Base-by-base conservation (phyloP, 2,329 filamentous ascomycete species). In the Aureobasidium sp. region DNA sequence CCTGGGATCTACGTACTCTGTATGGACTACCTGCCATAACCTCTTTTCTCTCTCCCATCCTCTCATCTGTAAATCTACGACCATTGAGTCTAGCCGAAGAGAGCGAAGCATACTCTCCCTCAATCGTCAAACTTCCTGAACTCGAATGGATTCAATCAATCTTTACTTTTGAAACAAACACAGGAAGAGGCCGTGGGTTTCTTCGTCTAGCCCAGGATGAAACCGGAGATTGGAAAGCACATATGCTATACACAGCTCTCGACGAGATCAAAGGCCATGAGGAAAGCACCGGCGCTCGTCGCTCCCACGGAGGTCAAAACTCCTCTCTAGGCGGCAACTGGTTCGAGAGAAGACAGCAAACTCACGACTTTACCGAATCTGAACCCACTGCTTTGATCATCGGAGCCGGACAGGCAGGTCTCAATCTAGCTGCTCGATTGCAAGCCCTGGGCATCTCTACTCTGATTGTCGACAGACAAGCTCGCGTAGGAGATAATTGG, bases 311-410 rank as follows among this genome's bases (percentile, higher is more conserved):
- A 0, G 88, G 86, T 0, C 85, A 85, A 72, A 92, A 91, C 70
- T 92, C 90, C 86, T 77, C 82, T 5, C 87, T 91, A 67, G 81
- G 80, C 56, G 82, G 88, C 15, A 81, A 87, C 1, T 88, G 87
- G 64, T 70, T 76, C 0, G 79, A 85, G 33, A 79, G 75, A 0
- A 81, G 74, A 23, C 68, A 77, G 38, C 67, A 69, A 3, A 67
- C 75, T 47, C 69, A 69, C 43, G 71, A 75, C n/a, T 76, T 77
- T 33, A 20, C 72, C 0, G 72, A 74, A 50, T 66, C 81, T 11
- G 81, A 90, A 3, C 90, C 90, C 0, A 77, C 80, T 0, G 90
- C 92, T 0, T 67, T 93, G 5, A 84, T 93, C 23, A 75, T 93
- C 38, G 45, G 40, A 64, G 4, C 45, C 85, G 76, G 76, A 1